Evolutionary conservation across 75 land plant species (phyloP).

Genomic region (Pinus tabuliformis): DNA sequence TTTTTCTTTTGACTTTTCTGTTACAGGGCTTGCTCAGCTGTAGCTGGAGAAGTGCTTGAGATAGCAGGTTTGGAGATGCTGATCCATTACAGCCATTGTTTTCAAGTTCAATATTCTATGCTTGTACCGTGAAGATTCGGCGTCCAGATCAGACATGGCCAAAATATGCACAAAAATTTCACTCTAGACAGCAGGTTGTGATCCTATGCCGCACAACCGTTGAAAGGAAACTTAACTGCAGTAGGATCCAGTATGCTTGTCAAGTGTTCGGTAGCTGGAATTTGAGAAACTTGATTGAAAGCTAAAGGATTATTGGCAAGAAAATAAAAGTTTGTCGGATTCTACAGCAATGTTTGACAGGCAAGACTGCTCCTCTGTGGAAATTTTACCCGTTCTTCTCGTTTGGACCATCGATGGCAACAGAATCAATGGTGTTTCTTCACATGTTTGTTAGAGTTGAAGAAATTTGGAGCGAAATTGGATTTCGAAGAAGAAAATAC

Average conservation of each 20-base stretch:
- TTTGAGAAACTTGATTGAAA: background rate
- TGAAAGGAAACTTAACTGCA: background rate
- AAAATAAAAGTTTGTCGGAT: background rate
- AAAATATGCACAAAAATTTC: too few species aligned
- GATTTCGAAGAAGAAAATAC: constrained; percentile 10
- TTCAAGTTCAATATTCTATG: background rate
- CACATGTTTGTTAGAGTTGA: constrained; percentile 4
- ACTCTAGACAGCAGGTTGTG: too few species aligned
- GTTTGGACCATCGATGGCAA: constrained; percentile 3
- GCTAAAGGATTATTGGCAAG: background rate
- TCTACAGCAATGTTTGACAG: constrained; percentile 1
- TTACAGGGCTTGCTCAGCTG: background rate
- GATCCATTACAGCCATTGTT: background rate
- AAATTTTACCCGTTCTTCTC: background rate
- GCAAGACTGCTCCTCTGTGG: constrained; percentile 4
- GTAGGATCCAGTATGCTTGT: background rate
- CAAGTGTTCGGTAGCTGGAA: background rate
- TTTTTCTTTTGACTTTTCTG: background rate
- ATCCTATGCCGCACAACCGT: background rate
- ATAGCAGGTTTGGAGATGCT: background rate
- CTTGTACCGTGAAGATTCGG: background rate
- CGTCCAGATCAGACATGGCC: background rate
- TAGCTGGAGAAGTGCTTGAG: background rate
- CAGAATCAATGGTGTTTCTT: background rate
- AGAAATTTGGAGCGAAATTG: constrained; percentile 6